Evolutionary conservation across 805 yeast genomes (phyloP), one percentile per base, ranked within the genome.

Genomic region (Schwanniomyces vanrijiae): DNA sequence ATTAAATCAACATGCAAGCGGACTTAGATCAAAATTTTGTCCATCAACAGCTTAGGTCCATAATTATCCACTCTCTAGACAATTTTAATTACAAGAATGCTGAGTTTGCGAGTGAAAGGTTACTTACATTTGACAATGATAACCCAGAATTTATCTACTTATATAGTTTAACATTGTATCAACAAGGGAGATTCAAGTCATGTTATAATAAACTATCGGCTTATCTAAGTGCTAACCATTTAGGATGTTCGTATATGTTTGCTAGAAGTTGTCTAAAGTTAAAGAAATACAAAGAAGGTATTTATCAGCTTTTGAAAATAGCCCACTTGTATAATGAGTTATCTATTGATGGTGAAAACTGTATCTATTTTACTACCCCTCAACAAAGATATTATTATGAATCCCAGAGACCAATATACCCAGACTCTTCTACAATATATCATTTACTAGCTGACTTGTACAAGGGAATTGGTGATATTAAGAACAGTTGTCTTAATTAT

Each of bases 21-120:
- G 50, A 42, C 6, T 45, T 47, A 4, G 51, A 51, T 40, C 47
- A 47, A 31, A 37, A 45, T 21, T 46, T 40, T 31, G 53, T 38
- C 10, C 62, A 60, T 42, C 77, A 72, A 48, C 69, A 81, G 49
- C 75, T 84, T 39, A 72, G 86, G 46, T 76, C 85, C 9, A 67
- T 78, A 2, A 75, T 86, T n/a, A 69, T 88, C 62, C 86, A 88
- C 57, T 78, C 86, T 10, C 64, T 90, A 34, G 96, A 89, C 55
- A 79, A 80, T 49, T 90, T 83, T 59, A 76, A 87, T 50, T 68
- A 79, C 39, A 68, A 73, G 11, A 86, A 91, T 22, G 97, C 98
- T 1, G 90, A 85, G 59, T 89, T 94, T 66, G 84, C 92, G 4
- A 82, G 90, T 14, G 98, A 94, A 62, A 74, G 96, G 53, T 71